phyloP scores from a whole-genome alignment of 2,329 filamentous ascomycete species.

The Cladosporium cucumerinum region DNA sequence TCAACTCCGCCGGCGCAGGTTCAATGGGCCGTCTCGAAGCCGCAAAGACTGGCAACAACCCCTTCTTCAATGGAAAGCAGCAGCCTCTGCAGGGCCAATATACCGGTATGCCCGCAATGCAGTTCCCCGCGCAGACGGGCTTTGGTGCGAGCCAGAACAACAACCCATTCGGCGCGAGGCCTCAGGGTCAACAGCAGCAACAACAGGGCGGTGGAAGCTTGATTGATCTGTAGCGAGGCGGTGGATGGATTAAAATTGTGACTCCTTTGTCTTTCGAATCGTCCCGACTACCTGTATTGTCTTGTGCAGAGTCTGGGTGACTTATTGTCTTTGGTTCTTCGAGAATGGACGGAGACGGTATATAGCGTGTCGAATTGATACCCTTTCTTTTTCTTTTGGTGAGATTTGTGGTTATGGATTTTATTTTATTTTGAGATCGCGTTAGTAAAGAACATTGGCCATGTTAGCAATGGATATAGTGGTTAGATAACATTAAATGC shows the following conservation, averaged over 20 bases:
- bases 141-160: slow-evolving; percentile 27
- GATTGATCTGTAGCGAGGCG: slow-evolving; percentile 51
- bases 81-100: slow-evolving; percentile 30
- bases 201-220: slow-evolving; percentile 48
- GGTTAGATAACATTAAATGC: background rate
- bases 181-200: slow-evolving; percentile 37
- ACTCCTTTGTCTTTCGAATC: background rate
- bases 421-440: background rate
- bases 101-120: slow-evolving; percentile 35
- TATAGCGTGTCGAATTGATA: slow-evolving; percentile 16
- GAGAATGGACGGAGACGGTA: slow-evolving; percentile 1
- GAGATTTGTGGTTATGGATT: background rate
- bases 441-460: background rate
- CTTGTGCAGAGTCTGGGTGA: background rate
- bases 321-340: background rate
- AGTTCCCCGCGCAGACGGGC: slow-evolving; percentile 50
- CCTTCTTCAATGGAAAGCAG: slow-evolving; percentile 69
- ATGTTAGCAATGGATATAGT: background rate
- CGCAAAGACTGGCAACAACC: slow-evolving; percentile 73
- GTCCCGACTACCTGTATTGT: background rate
- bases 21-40: slow-evolving; percentile 64
- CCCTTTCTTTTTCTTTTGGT: slow-evolving; percentile 8
- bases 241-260: background rate
- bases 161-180: slow-evolving; percentile 58
- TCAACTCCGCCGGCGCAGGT: slow-evolving; percentile 90